A percentile compares a stretch with the other conserved stretches of the same genome.
These are phyloP conservation scores for Erythrophleum ivorense DNA, from an alignment of 331 rosid species.

Conservation along the genomic window DNA sequence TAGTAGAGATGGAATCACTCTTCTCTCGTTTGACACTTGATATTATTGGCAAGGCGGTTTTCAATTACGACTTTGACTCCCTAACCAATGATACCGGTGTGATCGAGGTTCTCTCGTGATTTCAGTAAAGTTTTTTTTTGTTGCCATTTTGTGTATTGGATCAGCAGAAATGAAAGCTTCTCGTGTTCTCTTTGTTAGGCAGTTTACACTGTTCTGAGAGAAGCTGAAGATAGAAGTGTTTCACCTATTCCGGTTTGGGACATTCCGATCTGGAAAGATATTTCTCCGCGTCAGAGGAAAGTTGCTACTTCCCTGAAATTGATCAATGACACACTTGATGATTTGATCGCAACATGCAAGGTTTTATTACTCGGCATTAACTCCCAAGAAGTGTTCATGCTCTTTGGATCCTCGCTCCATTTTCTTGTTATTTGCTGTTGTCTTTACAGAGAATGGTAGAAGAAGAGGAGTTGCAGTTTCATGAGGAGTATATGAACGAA, in stretches of 20 bases:
- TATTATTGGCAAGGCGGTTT: slow-evolving; percentile 89
- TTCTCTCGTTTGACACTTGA: slow-evolving; percentile 91
- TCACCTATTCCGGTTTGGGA: slow-evolving; percentile 89
- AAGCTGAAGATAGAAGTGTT: slow-evolving; percentile 91
- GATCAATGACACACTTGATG: slow-evolving; percentile 72
- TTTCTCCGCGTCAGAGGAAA: slow-evolving; percentile 83
- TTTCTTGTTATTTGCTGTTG: too few species aligned
- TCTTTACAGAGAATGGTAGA: slow-evolving; percentile 85
- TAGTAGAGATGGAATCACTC: slow-evolving; percentile 93
- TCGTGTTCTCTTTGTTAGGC: slow-evolving; percentile 65
- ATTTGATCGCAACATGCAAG: slow-evolving; percentile 82
- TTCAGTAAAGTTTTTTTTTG: slow-evolving; percentile 37
- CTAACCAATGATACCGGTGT: slow-evolving; percentile 86
- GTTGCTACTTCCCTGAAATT: slow-evolving; percentile 82
- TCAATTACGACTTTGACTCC: slow-evolving; percentile 89
- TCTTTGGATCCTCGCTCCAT: too few species aligned
- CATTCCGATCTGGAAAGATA: slow-evolving; percentile 91
- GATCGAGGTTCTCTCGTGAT: too few species aligned
- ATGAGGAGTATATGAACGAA: slow-evolving; percentile 90
- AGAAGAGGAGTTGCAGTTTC: slow-evolving; percentile 92
- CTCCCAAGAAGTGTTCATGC: too few species aligned
- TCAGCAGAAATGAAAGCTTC: slow-evolving; percentile 25
- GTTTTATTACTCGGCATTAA: too few species aligned
- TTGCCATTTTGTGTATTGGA: slow-evolving; percentile 28
- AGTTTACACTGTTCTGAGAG: slow-evolving; percentile 86